phyloP scores from a whole-genome alignment of 1,284 basidiomycete genomes.

The Ustanciosporium gigantosporum region DNA sequence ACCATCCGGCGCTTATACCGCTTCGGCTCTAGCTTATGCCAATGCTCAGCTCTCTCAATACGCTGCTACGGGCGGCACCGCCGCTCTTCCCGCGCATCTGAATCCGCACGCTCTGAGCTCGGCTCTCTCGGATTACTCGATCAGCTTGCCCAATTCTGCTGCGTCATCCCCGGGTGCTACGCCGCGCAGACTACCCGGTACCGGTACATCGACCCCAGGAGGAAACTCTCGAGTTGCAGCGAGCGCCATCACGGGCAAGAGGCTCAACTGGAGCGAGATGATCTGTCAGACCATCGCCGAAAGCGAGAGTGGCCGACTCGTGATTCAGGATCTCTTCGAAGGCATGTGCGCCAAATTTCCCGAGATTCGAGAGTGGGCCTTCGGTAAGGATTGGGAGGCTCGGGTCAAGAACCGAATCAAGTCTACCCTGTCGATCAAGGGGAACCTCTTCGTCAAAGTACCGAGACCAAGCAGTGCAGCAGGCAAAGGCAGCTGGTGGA shows the following conservation, averaged over 20 bases:
- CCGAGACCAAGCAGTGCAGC: slow-evolving; percentile 50
- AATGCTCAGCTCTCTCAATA: slow-evolving; percentile 52
- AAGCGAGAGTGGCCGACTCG: slow-evolving; percentile 49
- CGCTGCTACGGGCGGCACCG: slow-evolving; percentile 29
- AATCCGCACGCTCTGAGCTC: slow-evolving; percentile 44
- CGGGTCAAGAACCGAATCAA: slow-evolving; percentile 60
- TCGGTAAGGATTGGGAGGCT: slow-evolving; percentile 58
- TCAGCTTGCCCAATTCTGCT: slow-evolving; percentile 41
- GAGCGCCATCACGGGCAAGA: slow-evolving; percentile 49
- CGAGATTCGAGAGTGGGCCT: slow-evolving; percentile 57
- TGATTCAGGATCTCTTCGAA: slow-evolving; percentile 59
- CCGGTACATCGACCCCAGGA: slow-evolving; percentile 32
- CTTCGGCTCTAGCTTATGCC: slow-evolving; percentile 46
- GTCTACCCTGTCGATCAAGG: slow-evolving; percentile 59
- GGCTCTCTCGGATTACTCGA: slow-evolving; percentile 46
- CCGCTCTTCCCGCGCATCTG: slow-evolving; percentile 40
- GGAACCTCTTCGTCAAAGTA: slow-evolving; percentile 57
- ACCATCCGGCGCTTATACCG: slow-evolving; percentile 31
- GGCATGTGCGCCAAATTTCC: slow-evolving; percentile 57
- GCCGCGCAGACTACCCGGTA: slow-evolving; percentile 34
- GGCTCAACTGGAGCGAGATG: slow-evolving; percentile 60
- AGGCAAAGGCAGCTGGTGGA: slow-evolving; percentile 60
- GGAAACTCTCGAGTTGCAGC: slow-evolving; percentile 48
- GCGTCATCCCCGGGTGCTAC: slow-evolving; percentile 47
- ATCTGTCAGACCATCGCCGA: slow-evolving; percentile 57